phyloP scores from a whole-genome alignment of 257 asterid genomes.

The Catharanthus roseus region DNA sequence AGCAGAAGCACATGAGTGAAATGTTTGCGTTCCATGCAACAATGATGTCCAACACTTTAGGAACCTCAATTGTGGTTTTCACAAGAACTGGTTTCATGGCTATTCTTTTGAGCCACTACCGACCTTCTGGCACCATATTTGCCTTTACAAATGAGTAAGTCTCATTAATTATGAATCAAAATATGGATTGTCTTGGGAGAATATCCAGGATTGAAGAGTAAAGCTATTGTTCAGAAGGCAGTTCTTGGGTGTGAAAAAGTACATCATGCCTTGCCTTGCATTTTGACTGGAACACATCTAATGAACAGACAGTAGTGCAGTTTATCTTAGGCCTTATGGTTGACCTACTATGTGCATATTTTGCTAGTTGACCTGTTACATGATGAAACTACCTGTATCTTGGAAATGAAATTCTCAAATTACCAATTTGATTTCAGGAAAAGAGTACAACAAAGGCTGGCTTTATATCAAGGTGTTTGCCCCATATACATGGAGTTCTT shows the following conservation, averaged over 20 bases:
- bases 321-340: background rate
- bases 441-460: constrained; percentile 86
- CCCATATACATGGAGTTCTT: constrained; percentile 83
- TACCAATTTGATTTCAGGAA: constrained; percentile 48
- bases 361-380: background rate
- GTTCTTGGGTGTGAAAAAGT: background rate
- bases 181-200: background rate
- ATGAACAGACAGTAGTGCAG: background rate
- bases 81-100: constrained; percentile 97
- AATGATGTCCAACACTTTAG: constrained; percentile 94
- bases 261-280: background rate
- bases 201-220: background rate
- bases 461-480: constrained; percentile 91
- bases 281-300: background rate
- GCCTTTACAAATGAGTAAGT: constrained; percentile 98
- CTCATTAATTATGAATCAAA: background rate
- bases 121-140: constrained; percentile 92
- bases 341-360: background rate
- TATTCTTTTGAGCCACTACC: constrained; percentile 80
- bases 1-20: constrained; percentile 97
- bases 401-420: constrained; percentile 1
- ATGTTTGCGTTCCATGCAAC: constrained; percentile 99
- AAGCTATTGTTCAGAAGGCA: background rate
- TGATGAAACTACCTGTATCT: background rate
- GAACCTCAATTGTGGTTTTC: constrained; percentile 89